phyloP scores from a whole-genome alignment of 345 rosid genomes.

The Eucalyptus cloeziana region DNA sequence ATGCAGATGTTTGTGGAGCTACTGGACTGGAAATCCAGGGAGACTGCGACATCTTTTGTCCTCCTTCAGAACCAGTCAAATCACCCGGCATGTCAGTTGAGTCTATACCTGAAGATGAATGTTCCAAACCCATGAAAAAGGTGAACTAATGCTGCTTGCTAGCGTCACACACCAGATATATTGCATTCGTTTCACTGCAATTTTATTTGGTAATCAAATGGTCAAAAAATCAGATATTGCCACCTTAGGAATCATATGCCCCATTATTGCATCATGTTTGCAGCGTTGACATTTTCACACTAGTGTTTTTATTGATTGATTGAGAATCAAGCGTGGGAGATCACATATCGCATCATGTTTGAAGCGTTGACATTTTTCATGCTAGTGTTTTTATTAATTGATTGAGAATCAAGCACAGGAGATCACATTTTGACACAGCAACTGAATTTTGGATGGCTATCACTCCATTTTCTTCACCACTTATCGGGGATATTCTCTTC shows the following conservation, averaged over 20 bases:
- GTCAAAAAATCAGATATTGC: background rate
- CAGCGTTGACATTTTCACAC: background rate
- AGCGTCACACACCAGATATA: background rate
- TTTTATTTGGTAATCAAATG: background rate
- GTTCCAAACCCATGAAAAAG: slow-evolving; percentile 12
- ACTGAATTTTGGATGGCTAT: background rate
- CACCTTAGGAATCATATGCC: background rate
- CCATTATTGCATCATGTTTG: background rate
- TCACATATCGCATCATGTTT: background rate
- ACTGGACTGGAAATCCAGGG: slow-evolving; percentile 14
- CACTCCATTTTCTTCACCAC: background rate
- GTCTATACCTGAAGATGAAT: slow-evolving; percentile 9
- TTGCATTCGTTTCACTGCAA: background rate
- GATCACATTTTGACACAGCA: background rate
- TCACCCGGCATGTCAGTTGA: slow-evolving; percentile 11
- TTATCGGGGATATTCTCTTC: background rate
- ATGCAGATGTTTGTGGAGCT: slow-evolving; percentile 7
- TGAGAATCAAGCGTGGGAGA: background rate
- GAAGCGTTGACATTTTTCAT: background rate
- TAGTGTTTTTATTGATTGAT: background rate
- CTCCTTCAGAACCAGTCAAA: slow-evolving; percentile 12
- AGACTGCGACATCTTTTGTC: slow-evolving; percentile 4
- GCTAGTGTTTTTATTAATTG: background rate
- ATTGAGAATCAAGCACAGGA: background rate
- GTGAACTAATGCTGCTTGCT: slow-evolving; percentile 12